Percentiles rank a stretch among this genome's conserved stretches.
Conservation (phyloP, 805 yeast species). For the Candida suzukii region DNA sequence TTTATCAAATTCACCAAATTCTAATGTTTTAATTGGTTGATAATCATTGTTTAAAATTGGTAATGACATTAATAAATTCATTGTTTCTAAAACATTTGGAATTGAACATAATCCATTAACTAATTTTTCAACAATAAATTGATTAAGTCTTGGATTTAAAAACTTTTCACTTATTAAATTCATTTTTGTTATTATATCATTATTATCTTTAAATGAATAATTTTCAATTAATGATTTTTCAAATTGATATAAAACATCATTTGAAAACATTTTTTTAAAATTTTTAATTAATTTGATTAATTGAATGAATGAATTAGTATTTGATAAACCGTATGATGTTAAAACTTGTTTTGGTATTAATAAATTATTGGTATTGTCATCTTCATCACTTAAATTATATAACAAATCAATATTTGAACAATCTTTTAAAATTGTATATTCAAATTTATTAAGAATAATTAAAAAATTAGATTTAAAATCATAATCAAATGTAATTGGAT, state of each 20-base stretch:
- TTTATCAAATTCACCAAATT: conserved; percentile 19
- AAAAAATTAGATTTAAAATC: conserved; percentile 24
- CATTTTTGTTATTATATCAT: conserved; percentile 27
- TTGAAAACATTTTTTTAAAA: conserved; percentile 33
- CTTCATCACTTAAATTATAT: no score
- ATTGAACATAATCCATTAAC: conserved; percentile 32
- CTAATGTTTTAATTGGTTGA: conserved; percentile 8
- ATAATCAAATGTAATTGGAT: conserved; percentile 46
- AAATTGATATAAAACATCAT: conserved; percentile 26
- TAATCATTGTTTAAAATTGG: conserved; percentile 8
- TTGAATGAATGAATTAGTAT: conserved; percentile 6
- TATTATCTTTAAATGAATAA: conserved; percentile 11
- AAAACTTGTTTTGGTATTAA: neutral
- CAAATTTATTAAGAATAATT: conserved; percentile 27
- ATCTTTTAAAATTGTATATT: conserved; percentile 27
- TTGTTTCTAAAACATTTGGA: conserved; percentile 26
- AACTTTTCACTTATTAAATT: conserved; percentile 32
- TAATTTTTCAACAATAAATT: conserved; percentile 29
- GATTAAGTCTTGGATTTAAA: conserved; percentile 35
- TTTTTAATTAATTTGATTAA: conserved; percentile 22
- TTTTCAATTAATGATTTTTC: conserved; percentile 30
- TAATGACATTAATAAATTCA: conserved; percentile 29
- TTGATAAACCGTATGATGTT: neutral
- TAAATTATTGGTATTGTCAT: conserved; percentile 13
- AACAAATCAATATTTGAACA: conserved; percentile 27